Conservation (phyloP, 805 yeast genomes). For the Metschnikowia kofuensis region DNA sequence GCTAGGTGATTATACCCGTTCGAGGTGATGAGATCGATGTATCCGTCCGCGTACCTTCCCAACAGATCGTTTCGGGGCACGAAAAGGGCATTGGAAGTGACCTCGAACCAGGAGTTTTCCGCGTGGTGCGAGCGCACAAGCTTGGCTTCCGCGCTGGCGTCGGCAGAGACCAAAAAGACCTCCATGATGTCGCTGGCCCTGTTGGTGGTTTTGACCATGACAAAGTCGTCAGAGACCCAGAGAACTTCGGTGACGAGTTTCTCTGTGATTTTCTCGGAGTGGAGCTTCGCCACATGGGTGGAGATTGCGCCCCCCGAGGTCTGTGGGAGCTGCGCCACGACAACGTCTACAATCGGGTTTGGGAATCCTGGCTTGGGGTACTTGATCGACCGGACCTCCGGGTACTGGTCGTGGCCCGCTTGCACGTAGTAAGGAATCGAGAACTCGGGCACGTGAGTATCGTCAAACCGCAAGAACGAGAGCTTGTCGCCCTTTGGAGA, state of each 20-base stretch:
- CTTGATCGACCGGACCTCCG: slow-evolving; percentile 52
- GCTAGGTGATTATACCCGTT: slow-evolving; percentile 76
- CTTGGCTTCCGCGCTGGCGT: slow-evolving; percentile 22
- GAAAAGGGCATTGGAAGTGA: slow-evolving; percentile 29
- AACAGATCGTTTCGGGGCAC: slow-evolving; percentile 34
- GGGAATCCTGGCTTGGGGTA: slow-evolving; percentile 84
- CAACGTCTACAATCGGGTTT: slow-evolving; percentile 60
- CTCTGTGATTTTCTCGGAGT: slow-evolving; percentile 11
- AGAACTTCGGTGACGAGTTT: slow-evolving; percentile 54
- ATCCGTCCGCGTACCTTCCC: slow-evolving; percentile 52
- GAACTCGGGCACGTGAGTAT: slow-evolving; percentile 67
- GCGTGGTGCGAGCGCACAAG: slow-evolving; percentile 46
- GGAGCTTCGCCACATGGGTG: slow-evolving; percentile 10
- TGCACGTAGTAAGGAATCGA: slow-evolving; percentile 75
- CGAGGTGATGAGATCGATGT: slow-evolving; percentile 69
- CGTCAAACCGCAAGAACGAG: slow-evolving; percentile 66
- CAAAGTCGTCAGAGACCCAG: slow-evolving; percentile 52
- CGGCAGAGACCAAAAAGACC: slow-evolving; percentile 43
- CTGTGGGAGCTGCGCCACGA: slow-evolving; percentile 14
- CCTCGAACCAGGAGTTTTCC: slow-evolving; percentile 60
- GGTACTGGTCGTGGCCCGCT: slow-evolving; percentile 34
- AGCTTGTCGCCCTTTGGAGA: slow-evolving; percentile 67
- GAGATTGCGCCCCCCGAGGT: slow-evolving; percentile 11
- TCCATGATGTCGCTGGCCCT: slow-evolving; percentile 57
- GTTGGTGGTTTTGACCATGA: slow-evolving; percentile 61